Evolutionary conservation across 306 rosid genomes (phyloP), one percentile per base, ranked within the genome.

Genomic region (Vachellia collinsii): DNA sequence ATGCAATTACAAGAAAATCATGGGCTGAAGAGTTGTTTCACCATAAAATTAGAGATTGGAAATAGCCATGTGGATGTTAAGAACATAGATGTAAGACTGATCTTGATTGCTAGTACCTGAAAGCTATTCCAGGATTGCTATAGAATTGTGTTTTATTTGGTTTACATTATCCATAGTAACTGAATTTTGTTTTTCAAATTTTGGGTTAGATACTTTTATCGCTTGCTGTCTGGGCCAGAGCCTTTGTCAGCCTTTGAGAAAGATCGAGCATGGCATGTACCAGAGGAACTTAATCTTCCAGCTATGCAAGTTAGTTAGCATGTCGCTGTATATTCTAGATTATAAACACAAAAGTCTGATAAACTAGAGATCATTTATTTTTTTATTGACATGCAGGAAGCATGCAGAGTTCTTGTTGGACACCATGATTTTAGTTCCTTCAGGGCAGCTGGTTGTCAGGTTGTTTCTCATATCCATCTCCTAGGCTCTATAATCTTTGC

Each of bases 391-490:
- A 29, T 85, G 88, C 87, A 95, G 97, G 98, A 88, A 73, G 99
- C 99, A 54, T 92, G 98, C 90, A 86, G 81, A 70, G 88, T 93
- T 83, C 97, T 93, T 68, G 94, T 88, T 72, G 99, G 97, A 70
- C 83, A 63, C 86, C 99, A 93, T 88, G 98, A 95, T 87, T 95
- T 93, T 86, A 95, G 98, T 82, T 93, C 99, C 86, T 95, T 95
- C 80, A 85, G 99, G 83, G 94, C 97, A 63, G 83, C 97, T 62
- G 98, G 97, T 84, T 92, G 99, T 86, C 99, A 95, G 97, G 98
- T 93, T 81, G 80, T 58, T 51, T 79, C 74, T 20, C 34, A 68
- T 22, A 13, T 68, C 53, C 58, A 61, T 85, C 76, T 71, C 80
- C 46, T 50, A 63, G 42, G 61, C 74, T 36, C 74, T 25, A 12